phyloP scores from a whole-genome alignment of 2,329 filamentous ascomycete genomes.

The Stromatinia cepivora region DNA sequence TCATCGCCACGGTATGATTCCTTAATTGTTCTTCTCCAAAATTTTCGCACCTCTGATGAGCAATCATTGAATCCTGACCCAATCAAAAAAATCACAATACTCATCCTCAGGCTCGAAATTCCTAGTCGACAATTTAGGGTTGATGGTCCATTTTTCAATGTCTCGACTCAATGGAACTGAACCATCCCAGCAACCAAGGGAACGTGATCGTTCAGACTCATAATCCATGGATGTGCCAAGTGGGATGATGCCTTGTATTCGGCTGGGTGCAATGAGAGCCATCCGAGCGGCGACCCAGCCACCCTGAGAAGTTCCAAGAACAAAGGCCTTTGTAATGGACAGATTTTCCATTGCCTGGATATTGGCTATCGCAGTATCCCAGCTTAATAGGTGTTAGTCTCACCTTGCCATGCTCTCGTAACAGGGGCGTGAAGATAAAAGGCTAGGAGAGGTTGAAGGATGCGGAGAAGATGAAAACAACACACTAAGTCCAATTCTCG shows the following conservation, averaged over 20 bases:
- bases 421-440: neutral
- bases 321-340: slow-evolving; percentile 50
- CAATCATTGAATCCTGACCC: slow-evolving; percentile 49
- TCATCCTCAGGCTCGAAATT: slow-evolving; percentile 51
- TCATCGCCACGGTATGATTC: slow-evolving; percentile 51
- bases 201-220: slow-evolving; percentile 49
- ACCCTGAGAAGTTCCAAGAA: slow-evolving; percentile 53
- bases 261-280: slow-evolving; percentile 52
- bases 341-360: slow-evolving; percentile 57
- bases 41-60: slow-evolving; percentile 43
- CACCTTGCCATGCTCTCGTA: neutral
- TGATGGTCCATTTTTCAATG: slow-evolving; percentile 39
- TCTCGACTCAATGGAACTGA: slow-evolving; percentile 46
- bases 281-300: slow-evolving; percentile 54
- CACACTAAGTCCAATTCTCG: slow-evolving; percentile 52
- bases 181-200: slow-evolving; percentile 53
- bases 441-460: neutral
- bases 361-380: slow-evolving; percentile 56
- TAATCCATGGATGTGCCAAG: slow-evolving; percentile 56
- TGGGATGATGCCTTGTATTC: slow-evolving; percentile 50
- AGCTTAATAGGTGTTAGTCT: slow-evolving; percentile 35
- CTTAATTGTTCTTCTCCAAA: slow-evolving; percentile 51
- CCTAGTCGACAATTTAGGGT: slow-evolving; percentile 41
- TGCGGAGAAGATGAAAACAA: neutral
- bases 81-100: slow-evolving; percentile 49